A percentile compares a stretch with the other conserved stretches of the same genome.
phyloP scores from a whole-genome alignment of 2,329 filamentous ascomycete genomes.

The Colletotrichum abscissum region DNA sequence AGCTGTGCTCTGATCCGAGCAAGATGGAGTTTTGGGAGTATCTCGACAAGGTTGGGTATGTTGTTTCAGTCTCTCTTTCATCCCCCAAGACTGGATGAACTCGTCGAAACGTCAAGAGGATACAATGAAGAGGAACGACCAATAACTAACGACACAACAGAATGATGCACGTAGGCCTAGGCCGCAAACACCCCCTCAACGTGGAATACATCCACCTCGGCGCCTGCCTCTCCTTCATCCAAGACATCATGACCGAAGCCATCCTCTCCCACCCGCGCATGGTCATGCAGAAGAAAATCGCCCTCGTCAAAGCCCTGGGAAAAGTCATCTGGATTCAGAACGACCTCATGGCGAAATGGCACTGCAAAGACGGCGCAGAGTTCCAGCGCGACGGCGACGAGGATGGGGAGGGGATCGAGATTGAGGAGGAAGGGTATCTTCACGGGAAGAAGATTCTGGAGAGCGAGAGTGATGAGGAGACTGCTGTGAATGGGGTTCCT shows the following conservation, averaged over 20 bases:
- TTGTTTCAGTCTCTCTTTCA: too few relatives aligned
- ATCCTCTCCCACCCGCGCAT: conserved; percentile 78
- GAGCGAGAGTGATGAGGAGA: conserved; percentile 49
- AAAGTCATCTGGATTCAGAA: conserved; percentile 93
- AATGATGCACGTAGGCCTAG: conserved; percentile 85
- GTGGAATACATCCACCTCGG: conserved; percentile 86
- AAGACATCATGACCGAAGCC: conserved; percentile 81
- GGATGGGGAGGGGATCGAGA: conserved; percentile 49
- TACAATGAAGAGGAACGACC: too few relatives aligned
- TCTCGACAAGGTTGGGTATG: conserved; percentile 82
- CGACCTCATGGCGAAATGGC: conserved; percentile 87
- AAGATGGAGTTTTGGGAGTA: conserved; percentile 87
- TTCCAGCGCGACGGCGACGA: conserved; percentile 53
- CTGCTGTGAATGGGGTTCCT: neutral
- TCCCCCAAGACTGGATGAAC: too few relatives aligned
- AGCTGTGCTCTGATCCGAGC: conserved; percentile 79
- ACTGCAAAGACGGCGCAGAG: conserved; percentile 76
- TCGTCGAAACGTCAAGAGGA: too few relatives aligned
- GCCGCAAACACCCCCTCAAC: conserved; percentile 77
- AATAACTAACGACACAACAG: conserved; percentile 44
- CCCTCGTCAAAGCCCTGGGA: conserved; percentile 78
- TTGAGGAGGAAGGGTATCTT: conserved; percentile 73
- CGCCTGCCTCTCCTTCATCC: conserved; percentile 77
- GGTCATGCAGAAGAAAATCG: conserved; percentile 75
- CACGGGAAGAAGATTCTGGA: conserved; percentile 70